These are phyloP conservation scores for Dryas drummondii DNA, from an alignment of 306 rosid species.

Conservation along the genomic window DNA sequence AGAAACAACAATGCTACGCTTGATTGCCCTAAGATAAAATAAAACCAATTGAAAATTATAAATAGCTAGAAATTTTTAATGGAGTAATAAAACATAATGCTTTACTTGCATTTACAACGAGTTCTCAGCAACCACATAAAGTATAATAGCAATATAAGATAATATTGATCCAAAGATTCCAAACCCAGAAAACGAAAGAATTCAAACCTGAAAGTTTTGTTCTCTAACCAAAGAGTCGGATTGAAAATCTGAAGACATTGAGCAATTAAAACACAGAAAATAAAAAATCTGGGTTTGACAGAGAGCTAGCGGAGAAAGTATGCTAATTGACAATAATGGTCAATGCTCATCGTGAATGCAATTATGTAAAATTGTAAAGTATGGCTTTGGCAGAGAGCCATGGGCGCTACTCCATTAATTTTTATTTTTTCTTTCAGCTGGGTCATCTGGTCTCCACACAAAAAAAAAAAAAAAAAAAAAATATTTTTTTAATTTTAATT, in stretches of 20 bases:
- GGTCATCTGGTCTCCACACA: neutral
- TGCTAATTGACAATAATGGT: neutral
- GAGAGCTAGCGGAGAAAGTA: neutral
- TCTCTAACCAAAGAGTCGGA: slow-evolving; percentile 6
- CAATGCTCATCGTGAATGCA: neutral
- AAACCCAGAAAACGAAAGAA: slow-evolving; percentile 4
- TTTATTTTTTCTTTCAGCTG: neutral
- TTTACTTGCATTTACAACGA: neutral
- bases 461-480: too few species aligned
- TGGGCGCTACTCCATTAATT: neutral
- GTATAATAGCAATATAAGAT: neutral
- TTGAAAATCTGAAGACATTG: neutral
- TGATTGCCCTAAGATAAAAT: neutral
- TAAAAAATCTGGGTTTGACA: slow-evolving; percentile 25
- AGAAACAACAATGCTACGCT: neutral
- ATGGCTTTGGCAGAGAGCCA: neutral
- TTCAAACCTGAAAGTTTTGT: slow-evolving; percentile 42
- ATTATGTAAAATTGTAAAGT: neutral
- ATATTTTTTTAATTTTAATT: neutral
- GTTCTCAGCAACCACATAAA: neutral
- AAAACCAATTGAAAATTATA: neutral
- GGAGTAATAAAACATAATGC: neutral
- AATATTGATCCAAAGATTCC: neutral
- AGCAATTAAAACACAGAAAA: slow-evolving; percentile 12
- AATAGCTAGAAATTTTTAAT: neutral